A percentile compares a stretch with the other conserved stretches of the same genome.
Conservation (phyloP, 257 asterid species). For the Paraleonurus japonicus region DNA sequence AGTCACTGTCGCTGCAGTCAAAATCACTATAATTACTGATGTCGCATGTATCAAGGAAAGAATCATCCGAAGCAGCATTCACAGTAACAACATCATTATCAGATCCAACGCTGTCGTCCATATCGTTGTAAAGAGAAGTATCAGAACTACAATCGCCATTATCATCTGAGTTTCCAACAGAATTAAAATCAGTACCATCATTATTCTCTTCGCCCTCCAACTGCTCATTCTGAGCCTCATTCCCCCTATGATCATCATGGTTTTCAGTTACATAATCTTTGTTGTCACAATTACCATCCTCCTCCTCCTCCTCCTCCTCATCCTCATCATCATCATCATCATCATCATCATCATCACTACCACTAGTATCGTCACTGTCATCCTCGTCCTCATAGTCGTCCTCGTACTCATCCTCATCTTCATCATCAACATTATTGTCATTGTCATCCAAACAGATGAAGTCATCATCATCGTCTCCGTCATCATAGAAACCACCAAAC, state of each 20-base stretch:
- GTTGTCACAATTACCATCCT: not conserved
- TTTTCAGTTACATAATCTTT: not conserved
- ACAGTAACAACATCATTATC: conserved; percentile 23
- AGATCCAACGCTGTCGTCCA: conserved; percentile 11
- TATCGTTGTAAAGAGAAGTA: not conserved
- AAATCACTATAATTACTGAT: conserved; percentile 21
- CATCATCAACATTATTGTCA: conserved; percentile 27
- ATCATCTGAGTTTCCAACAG: conserved; percentile 16
- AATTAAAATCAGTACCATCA: conserved; percentile 17
- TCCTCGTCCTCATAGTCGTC: conserved; percentile 22
- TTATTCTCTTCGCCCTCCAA: conserved; percentile 22
- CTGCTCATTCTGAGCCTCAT: conserved; percentile 26
- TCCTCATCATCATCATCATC: not conserved
- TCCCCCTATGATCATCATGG: conserved; percentile 22
- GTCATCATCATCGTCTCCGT: conserved; percentile 37
- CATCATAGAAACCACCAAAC: conserved; percentile 41
- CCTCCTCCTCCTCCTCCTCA: conserved; percentile 21
- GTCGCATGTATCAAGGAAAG: conserved; percentile 27
- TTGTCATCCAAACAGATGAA: conserved; percentile 27
- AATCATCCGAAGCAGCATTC: conserved; percentile 18
- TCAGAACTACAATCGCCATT: conserved; percentile 16
- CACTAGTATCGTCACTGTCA: conserved; percentile 21
- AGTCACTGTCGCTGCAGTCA: conserved; percentile 25
- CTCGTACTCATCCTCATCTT: conserved; percentile 26
- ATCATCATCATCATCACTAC: not conserved